Evolutionary conservation across 768 basidiomycete species (phyloP).

Genomic region (Clitopilus passeckerianus): DNA sequence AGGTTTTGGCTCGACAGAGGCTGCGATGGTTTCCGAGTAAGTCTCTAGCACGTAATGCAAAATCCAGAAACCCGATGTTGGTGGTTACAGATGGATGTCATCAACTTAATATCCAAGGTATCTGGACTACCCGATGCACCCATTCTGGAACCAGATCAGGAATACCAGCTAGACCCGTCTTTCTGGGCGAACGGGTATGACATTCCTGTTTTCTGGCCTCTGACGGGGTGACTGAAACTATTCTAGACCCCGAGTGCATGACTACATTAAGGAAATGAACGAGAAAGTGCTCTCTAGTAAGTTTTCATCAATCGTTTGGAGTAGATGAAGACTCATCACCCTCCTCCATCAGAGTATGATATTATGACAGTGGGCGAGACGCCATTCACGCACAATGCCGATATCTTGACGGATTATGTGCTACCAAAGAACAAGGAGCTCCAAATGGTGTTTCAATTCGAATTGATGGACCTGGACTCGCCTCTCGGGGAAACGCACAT

Average conservation of each 20-base stretch:
- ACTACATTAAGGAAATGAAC: constrained; percentile 66
- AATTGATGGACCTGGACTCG: constrained; percentile 55
- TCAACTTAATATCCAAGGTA: constrained; percentile 63
- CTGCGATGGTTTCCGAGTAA: constrained; percentile 69
- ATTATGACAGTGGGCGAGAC: constrained; percentile 66
- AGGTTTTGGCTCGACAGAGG: constrained; percentile 71
- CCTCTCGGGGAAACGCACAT: constrained; percentile 27
- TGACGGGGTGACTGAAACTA: background rate
- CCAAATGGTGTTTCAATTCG: constrained; percentile 64
- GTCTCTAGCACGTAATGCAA: constrained; percentile 12
- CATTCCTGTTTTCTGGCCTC: background rate
- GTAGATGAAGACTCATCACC: background rate
- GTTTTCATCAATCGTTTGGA: constrained; percentile 16
- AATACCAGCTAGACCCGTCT: constrained; percentile 49
- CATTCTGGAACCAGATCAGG: constrained; percentile 41
- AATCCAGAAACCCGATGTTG: background rate
- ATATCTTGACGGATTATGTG: constrained; percentile 49
- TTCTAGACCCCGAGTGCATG: constrained; percentile 56
- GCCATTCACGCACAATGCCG: constrained; percentile 49
- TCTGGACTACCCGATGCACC: constrained; percentile 64
- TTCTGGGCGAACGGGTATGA: constrained; percentile 58
- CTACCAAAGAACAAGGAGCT: constrained; percentile 56
- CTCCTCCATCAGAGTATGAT: constrained; percentile 36
- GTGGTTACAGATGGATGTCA: constrained; percentile 56
- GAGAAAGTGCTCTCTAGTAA: constrained; percentile 52